These are phyloP conservation scores for Annulohypoxylon bovei DNA, from an alignment of 495 filamentous ascomycete species.

Conservation along the genomic window DNA sequence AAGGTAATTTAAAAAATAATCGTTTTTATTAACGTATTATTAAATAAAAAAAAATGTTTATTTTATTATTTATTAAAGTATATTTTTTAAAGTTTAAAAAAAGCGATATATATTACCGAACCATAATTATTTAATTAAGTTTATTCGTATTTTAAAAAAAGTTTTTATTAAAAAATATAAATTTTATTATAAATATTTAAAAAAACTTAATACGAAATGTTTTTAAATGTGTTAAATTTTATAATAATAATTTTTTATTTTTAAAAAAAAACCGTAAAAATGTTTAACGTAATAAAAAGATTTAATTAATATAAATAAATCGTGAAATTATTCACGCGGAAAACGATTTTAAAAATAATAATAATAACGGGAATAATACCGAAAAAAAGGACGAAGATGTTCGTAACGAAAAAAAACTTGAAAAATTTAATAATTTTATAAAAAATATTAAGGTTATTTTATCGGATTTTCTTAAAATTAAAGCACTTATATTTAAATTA, in stretches of 20 bases:
- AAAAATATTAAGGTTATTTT: not conserved
- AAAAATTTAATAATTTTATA: not conserved
- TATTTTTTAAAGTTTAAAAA: not conserved
- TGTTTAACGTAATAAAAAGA: not conserved
- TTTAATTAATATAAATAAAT: not conserved
- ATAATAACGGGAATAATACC: not conserved
- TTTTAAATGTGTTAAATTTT: not conserved
- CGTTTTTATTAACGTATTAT: not conserved
- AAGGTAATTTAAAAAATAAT: not conserved
- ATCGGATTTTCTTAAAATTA: not conserved
- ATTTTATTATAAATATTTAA: not conserved
- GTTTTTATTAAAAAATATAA: not conserved
- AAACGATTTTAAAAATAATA: not conserved
- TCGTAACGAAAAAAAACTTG: not conserved
- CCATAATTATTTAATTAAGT: not conserved
- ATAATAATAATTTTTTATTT: not conserved
- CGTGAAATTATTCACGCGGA: not conserved
- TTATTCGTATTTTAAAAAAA: not conserved
- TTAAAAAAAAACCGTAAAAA: not conserved
- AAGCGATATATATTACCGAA: not conserved
- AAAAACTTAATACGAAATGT: not conserved
- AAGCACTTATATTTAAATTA: not conserved
- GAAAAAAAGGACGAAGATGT: not conserved
- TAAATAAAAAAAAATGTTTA: not conserved
- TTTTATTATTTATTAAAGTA: not conserved